Evolutionary conservation across 176 grass and related monocot species (phyloP), one percentile per base, ranked within the genome.

Genomic region (Oryza coarctata): DNA sequence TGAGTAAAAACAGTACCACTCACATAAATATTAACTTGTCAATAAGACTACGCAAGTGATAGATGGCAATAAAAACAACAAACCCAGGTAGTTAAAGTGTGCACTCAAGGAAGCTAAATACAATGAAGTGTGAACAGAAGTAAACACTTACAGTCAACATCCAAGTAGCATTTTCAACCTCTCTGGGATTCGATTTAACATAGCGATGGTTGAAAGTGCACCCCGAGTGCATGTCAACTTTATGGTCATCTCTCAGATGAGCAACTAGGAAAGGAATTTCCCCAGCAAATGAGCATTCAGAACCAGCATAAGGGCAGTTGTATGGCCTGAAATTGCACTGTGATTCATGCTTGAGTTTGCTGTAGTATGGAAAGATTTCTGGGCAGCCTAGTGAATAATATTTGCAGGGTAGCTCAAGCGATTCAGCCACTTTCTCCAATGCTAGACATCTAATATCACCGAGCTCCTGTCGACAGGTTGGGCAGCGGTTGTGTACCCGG

Each of bases 191-290:
- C 33, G 91, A 92, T 33, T 97, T 97, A 25, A 97, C 94, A 80
- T 97, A 97, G n/a, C 94, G 92, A 77, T 97, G 94, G 86, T 97
- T 97, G 79, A 97, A 97, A 25, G 94, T 97, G 58, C 87, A 94
- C 13, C 94, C 94, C 10, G 86, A 88, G 52, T 97, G 94, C 94
- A 97, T 97, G 31, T 97, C 94, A 69, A 97, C 94, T 82, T 89
- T 94, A 79, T 97, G 94, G 43, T 97, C 85, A 82, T 94, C 91
- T 82, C 92, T 88, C 38, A 97, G 83, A 92, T 97, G 94, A 22
- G 87, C 80, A 65, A 97, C 89, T 75, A 97, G 94, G 73, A 78
- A 90, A 68, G 89, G 85, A 63, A 97, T 92, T 65, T 97, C 87
- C 20, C 94, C 94, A 27, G 86, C 86, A 77, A 90, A 80, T 31